phyloP scores from a whole-genome alignment of 768 basidiomycete species.

The Tephrocybe rancida region DNA sequence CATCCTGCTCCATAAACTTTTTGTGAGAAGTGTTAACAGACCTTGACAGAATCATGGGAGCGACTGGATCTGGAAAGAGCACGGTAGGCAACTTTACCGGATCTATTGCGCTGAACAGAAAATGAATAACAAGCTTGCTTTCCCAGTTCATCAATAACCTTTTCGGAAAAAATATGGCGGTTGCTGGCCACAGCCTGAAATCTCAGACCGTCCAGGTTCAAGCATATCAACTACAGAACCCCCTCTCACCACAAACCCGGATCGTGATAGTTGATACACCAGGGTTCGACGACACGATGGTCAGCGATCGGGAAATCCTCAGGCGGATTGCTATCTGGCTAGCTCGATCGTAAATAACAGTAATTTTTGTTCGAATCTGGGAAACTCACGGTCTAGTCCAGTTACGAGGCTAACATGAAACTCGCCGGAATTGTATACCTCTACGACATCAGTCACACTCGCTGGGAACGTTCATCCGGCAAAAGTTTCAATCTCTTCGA shows the following conservation, averaged over 20 bases:
- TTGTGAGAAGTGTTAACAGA: background rate
- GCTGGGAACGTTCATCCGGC: slow-evolving; percentile 36
- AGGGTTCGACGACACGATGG: too few relatives aligned
- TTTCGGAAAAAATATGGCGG: background rate
- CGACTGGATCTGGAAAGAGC: background rate
- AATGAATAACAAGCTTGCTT: background rate
- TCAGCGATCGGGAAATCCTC: slow-evolving; percentile 14
- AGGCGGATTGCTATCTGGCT: slow-evolving; percentile 14
- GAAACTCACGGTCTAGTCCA: background rate
- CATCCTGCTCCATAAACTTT: background rate
- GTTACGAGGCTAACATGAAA: slow-evolving; percentile 20
- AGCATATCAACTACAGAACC: background rate
- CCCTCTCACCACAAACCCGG: slow-evolving; percentile 1
- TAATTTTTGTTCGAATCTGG: background rate
- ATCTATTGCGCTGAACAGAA: background rate
- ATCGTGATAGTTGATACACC: slow-evolving; percentile 17
- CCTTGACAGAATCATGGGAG: background rate
- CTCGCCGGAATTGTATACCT: slow-evolving; percentile 43
- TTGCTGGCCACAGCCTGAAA: slow-evolving; percentile 1
- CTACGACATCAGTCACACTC: slow-evolving; percentile 38
- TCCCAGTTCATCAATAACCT: slow-evolving; percentile 5
- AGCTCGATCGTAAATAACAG: slow-evolving; percentile 11
- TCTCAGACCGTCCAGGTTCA: background rate
- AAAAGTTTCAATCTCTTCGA: slow-evolving; percentile 47
- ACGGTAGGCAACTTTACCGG: background rate